Evolutionary conservation across 345 rosid genomes (phyloP).

Genomic region (Eucalyptus sideroxylon): DNA sequence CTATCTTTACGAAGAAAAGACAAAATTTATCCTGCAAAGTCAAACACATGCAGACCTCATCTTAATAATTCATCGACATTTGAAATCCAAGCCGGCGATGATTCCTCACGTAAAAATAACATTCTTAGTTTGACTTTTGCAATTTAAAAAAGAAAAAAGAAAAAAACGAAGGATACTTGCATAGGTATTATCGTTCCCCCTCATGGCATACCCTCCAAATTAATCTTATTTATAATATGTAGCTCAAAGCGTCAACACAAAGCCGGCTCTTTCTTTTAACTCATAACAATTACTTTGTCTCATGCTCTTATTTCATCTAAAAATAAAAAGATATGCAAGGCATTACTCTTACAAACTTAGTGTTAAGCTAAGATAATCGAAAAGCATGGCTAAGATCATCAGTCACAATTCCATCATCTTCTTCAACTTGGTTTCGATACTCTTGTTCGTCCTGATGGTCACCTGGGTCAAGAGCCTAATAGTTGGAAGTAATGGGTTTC

Average conservation of each 20-base stretch:
- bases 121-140: too few relatives aligned
- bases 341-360: not conserved
- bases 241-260: not conserved
- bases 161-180: too few relatives aligned
- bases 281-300: not conserved
- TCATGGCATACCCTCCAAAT: not conserved
- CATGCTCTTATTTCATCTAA: not conserved
- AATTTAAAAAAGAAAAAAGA: too few relatives aligned
- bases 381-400: not conserved
- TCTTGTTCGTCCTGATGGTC: not conserved
- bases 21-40: too few relatives aligned
- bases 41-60: too few relatives aligned
- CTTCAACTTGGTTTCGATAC: not conserved
- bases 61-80: too few relatives aligned
- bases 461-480: not conserved
- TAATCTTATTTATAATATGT: not conserved
- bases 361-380: not conserved
- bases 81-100: too few relatives aligned
- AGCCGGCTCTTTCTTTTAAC: not conserved
- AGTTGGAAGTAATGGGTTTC: not conserved
- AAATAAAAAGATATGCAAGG: not conserved
- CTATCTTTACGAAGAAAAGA: too few relatives aligned
- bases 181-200: too few relatives aligned
- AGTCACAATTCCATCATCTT: not conserved
- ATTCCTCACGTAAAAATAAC: too few relatives aligned